Conservation (phyloP, 2,329 filamentous ascomycete genomes). For the Apiospora aurea region DNA sequence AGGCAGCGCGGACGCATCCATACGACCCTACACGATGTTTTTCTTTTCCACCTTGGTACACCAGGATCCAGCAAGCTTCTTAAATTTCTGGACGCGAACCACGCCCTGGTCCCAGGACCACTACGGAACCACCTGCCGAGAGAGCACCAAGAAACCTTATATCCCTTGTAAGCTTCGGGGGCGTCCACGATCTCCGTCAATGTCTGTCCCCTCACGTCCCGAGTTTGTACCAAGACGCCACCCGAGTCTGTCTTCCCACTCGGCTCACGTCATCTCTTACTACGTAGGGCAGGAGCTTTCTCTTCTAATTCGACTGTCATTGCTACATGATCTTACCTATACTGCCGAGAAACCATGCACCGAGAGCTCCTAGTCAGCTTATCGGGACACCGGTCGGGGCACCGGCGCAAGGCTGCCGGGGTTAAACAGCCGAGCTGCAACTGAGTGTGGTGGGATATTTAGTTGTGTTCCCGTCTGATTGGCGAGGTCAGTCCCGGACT, state of each 20-base stretch:
- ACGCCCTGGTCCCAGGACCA: neutral
- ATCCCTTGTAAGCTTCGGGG: neutral
- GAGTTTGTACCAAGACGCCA: neutral
- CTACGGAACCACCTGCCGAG: neutral
- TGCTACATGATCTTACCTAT: neutral
- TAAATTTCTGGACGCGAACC: neutral
- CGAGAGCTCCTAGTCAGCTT: neutral
- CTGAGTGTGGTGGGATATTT: neutral
- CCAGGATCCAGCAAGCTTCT: neutral
- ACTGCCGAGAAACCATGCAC: neutral
- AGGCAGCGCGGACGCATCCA: neutral
- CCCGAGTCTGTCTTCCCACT: neutral
- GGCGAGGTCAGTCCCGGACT: neutral
- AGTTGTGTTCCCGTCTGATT: neutral
- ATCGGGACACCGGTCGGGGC: neutral
- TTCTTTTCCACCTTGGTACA: neutral
- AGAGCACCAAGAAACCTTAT: slow-evolving; percentile 13
- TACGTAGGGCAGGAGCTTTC: neutral
- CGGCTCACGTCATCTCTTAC: neutral
- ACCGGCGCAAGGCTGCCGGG: neutral
- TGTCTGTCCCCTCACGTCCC: neutral
- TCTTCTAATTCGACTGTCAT: neutral
- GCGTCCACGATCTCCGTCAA: neutral
- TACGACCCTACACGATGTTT: neutral
- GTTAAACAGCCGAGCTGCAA: neutral